Evolutionary conservation across 192 early-diverging fungal genomes (phyloP), one percentile per base, ranked within the genome.

Genomic region (Umbelopsis sp.): DNA sequence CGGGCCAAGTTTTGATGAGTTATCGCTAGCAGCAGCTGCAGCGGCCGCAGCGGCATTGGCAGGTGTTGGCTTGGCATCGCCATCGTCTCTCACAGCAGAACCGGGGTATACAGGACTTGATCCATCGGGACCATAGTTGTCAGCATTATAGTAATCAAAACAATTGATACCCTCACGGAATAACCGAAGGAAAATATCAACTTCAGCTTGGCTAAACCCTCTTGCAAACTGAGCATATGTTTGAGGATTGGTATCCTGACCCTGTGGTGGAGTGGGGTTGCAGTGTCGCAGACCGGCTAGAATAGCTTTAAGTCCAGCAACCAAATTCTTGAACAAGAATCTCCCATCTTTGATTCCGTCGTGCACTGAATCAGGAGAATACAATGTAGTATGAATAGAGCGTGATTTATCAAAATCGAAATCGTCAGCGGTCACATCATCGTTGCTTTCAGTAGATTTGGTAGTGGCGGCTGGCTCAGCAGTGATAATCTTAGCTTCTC

Each of bases 321-420:
- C 91, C 55, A 99, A 73, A 67, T 90, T 95, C 75, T 91, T 95
- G 75, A 99, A 89, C 65, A 97, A 73, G 75, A 95, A 90, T 27
- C 95, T 84, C 52, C 91, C 89, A 76, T 99, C 93, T 80, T 93
- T 93, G 6, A 93, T 79, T 9, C 87, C 77, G 81, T 96, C 93
- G 1, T 82, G 80, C 13, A 87, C 82, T 12, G 78, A 70, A 49
- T 85, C 79, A 6, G 73, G 74, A 49, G 78, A 69, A 49, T 71
- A 79, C 6, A 79, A 58, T 20, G 81, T 66, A 16, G 86, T 85
- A 44, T 86, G 81, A 21, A 88, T 88, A 1, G 86, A 84, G 6
- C 83, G 74, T 7, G 85, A 71, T 41, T 80, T 77, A 64, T 88
- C 86, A 78, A 86, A 88, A 55, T 88, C 84, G 50, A 86, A 88